Conservation (phyloP, 176 grass and related monocot genomes). For the Leersia perrieri region DNA sequence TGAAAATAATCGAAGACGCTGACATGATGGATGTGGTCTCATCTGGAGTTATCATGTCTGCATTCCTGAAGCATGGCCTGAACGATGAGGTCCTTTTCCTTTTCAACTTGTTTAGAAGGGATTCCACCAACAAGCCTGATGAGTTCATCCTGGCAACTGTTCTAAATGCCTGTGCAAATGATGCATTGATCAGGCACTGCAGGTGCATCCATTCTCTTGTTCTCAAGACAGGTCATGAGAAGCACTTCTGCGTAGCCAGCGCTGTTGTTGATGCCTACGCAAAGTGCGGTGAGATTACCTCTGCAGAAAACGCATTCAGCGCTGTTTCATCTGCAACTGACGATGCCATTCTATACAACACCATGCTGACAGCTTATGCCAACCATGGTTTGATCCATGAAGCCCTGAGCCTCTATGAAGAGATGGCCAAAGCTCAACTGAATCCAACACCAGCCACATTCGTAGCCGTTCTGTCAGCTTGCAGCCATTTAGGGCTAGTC, state of each 20-base stretch:
- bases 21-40: conserved; percentile 43
- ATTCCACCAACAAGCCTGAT: conserved; percentile 27
- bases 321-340: conserved; percentile 6
- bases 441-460: conserved; percentile 58
- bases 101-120: conserved; percentile 37
- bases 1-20: conserved; percentile 37
- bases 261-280: conserved; percentile 61
- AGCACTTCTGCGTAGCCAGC: conserved; percentile 43
- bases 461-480: conserved; percentile 45
- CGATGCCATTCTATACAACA: conserved; percentile 53
- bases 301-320: conserved; percentile 32
- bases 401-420: conserved; percentile 33
- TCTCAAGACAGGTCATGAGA: conserved; percentile 41
- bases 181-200: conserved; percentile 39
- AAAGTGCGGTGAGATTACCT: conserved; percentile 49
- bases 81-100: conserved; percentile 30
- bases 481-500: conserved; percentile 57
- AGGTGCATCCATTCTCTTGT: conserved; percentile 45
- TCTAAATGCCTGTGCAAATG: conserved; percentile 51
- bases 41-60: conserved; percentile 45
- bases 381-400: conserved; percentile 50
- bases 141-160: conserved; percentile 49
- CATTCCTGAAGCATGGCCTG: conserved; percentile 47
- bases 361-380: conserved; percentile 63
- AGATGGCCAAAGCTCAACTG: conserved; percentile 37